Percentiles rank a stretch among this genome's conserved stretches.
phyloP scores from a whole-genome alignment of 352 stramenopile species.

The Globisporangium echinulatum region DNA sequence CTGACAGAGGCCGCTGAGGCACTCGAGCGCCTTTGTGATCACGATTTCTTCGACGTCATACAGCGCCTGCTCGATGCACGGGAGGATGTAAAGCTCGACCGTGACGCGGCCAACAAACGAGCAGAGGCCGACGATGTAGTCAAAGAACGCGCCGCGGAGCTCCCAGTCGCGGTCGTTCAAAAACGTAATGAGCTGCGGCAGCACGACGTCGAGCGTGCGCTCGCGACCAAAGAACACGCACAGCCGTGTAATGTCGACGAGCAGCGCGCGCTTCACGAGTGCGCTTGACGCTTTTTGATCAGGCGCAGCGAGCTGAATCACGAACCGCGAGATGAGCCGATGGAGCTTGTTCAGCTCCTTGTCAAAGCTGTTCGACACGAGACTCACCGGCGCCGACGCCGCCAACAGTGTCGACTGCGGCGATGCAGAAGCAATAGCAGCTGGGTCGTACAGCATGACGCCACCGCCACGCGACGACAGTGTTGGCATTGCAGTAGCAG shows the following conservation, averaged over 20 bases:
- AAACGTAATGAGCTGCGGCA: conserved; percentile 96
- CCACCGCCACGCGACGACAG: conserved; percentile 23
- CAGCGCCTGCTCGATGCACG: conserved; percentile 95
- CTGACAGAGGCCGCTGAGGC: conserved; percentile 86
- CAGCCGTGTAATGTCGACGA: conserved; percentile 92
- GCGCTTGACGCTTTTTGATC: conserved; percentile 89
- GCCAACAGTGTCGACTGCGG: too few relatives aligned
- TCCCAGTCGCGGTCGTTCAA: conserved; percentile 95
- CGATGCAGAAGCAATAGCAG: background rate
- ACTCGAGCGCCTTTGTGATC: conserved; percentile 90
- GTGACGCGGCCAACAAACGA: conserved; percentile 91
- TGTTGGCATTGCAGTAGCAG: conserved; percentile 5
- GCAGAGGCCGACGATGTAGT: conserved; percentile 91
- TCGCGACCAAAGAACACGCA: conserved; percentile 97
- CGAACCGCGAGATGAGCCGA: conserved; percentile 91
- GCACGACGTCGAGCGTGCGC: conserved; percentile 91
- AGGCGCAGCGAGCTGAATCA: conserved; percentile 90
- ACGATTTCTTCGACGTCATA: conserved; percentile 96
- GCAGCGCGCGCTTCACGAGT: conserved; percentile 91
- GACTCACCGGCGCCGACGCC: conserved; percentile 25
- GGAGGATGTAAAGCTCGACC: conserved; percentile 95
- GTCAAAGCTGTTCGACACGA: conserved; percentile 88
- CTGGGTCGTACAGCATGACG: conserved; percentile 15
- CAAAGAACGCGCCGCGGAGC: conserved; percentile 86
- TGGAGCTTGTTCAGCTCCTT: conserved; percentile 89